Evolutionary conservation across 176 grass and related monocot genomes (phyloP).

Genomic region (Poa pratensis): DNA sequence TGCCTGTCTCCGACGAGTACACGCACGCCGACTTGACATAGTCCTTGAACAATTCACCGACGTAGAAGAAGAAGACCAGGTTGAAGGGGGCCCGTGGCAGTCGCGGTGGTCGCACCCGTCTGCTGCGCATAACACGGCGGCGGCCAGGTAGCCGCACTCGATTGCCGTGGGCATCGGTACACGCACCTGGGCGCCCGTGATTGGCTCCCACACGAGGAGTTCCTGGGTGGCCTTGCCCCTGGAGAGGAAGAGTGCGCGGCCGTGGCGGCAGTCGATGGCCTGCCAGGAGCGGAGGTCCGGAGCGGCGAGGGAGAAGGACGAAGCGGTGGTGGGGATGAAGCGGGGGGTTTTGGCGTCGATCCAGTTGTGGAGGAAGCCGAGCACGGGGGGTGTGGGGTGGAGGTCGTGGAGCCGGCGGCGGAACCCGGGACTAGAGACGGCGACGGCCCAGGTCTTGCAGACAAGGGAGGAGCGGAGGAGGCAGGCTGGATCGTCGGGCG

Average conservation of each 20-base stretch:
- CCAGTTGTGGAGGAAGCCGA: constrained; percentile 1
- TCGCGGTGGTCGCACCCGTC: neutral
- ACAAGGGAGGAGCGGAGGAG: neutral
- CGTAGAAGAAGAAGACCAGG: no score
- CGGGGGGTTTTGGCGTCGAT: no score
- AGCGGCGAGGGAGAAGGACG: neutral
- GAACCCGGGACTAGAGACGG: neutral
- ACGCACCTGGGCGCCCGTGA: no score
- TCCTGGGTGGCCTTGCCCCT: no score
- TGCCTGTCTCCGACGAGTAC: neutral
- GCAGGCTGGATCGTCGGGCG: neutral
- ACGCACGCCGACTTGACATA: neutral
- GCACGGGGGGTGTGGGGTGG: neutral
- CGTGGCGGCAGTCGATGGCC: no score
- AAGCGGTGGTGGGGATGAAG: neutral
- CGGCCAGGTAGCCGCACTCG: neutral
- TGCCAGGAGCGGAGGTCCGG: neutral
- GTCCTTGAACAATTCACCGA: no score
- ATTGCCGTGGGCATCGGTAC: no score
- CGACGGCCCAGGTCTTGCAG: neutral
- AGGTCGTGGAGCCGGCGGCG: neutral
- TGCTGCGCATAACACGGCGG: neutral
- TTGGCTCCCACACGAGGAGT: no score
- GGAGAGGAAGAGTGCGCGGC: no score
- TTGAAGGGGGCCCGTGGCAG: no score